Evolutionary conservation across 106 monocot species (phyloP), one percentile per base, ranked within the genome.

Genomic region (Gastrodia elata): DNA sequence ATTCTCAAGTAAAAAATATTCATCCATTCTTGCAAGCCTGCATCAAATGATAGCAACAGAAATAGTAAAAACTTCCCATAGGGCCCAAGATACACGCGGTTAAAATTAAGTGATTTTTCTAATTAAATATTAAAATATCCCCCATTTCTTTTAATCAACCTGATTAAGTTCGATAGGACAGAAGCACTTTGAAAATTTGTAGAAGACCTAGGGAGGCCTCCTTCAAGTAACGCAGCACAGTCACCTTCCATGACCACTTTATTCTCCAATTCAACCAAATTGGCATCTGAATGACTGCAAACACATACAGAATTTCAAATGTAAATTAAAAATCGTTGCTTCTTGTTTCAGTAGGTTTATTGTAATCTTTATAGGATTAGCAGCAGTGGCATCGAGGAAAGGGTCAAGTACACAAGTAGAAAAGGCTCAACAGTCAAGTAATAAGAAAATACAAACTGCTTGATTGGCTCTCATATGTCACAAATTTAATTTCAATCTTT

Each of bases 1-100:
- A 77, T 93, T 86, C 71, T 97, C 97, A 64, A 88, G 44, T 46
- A 97, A 86, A 69, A 90, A 87, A 68, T 80, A 61, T 69, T 82
- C 82, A 68, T 96, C 95, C 89, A 96, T 87, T 33, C 74, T 58
- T 68, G 84, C 78, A 73, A 96, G 83, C 76, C 96, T 96, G 82
- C 18, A 67, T 10, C 67, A 67, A 6, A 67, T 38, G 81, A 72
- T 1, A 77, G 61, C 42, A 71, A 39, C 52, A 77, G 10, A 69
- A 77, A 4, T 22, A 4, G 34, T 61, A n/a, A 61, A 32, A 61
- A 27, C 13, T 61, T 32, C 14, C 10, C 61, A 33, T 30, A 13
- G 27, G 24, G 30, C 13, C 61, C 61, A 61, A 61, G 27, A 61
- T 2, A 61, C 32, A 3, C 8, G 32, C 22, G 9, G 20, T 32